phyloP scores from a whole-genome alignment of 2,329 filamentous ascomycete genomes.

The Ascochyta rabiei region DNA sequence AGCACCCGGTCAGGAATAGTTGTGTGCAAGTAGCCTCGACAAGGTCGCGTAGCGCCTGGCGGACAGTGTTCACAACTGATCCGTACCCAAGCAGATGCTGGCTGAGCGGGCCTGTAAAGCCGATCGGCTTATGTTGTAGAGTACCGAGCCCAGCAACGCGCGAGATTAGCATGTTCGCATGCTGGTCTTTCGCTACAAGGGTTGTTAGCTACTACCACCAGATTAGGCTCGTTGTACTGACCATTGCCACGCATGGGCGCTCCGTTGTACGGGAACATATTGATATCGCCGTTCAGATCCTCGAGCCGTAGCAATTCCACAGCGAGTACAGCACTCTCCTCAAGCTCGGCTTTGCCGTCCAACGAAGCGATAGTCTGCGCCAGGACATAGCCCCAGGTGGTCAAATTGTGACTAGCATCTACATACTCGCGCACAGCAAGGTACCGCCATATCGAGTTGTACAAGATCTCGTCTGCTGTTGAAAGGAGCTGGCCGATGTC shows the following conservation, averaged over 20 bases:
- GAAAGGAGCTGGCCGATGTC: slow-evolving; percentile 52
- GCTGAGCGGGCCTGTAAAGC: slow-evolving; percentile 93
- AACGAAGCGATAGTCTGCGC: slow-evolving; percentile 70
- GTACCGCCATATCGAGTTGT: slow-evolving; percentile 86
- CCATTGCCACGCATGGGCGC: slow-evolving; percentile 62
- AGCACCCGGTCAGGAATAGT: slow-evolving; percentile 81
- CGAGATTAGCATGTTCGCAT: slow-evolving; percentile 80
- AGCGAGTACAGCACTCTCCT: slow-evolving; percentile 81
- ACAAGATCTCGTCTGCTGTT: slow-evolving; percentile 72
- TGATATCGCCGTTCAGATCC: slow-evolving; percentile 71
- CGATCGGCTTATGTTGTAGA: slow-evolving; percentile 80
- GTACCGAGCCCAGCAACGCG: slow-evolving; percentile 83
- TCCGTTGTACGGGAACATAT: slow-evolving; percentile 65
- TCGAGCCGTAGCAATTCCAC: slow-evolving; percentile 84
- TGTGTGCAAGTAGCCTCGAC: slow-evolving; percentile 81
- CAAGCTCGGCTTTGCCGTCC: slow-evolving; percentile 63
- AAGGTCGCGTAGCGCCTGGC: slow-evolving; percentile 79
- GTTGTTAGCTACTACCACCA: slow-evolving; percentile 22
- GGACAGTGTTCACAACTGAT: slow-evolving; percentile 79
- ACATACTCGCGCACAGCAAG: slow-evolving; percentile 88
- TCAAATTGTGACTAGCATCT: slow-evolving; percentile 77
- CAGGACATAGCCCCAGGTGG: slow-evolving; percentile 78
- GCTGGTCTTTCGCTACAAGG: slow-evolving; percentile 71
- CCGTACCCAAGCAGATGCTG: slow-evolving; percentile 87
- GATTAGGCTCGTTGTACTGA: slow-evolving; percentile 1